phyloP scores from a whole-genome alignment of 345 rosid species.

The Balakata baccata region DNA sequence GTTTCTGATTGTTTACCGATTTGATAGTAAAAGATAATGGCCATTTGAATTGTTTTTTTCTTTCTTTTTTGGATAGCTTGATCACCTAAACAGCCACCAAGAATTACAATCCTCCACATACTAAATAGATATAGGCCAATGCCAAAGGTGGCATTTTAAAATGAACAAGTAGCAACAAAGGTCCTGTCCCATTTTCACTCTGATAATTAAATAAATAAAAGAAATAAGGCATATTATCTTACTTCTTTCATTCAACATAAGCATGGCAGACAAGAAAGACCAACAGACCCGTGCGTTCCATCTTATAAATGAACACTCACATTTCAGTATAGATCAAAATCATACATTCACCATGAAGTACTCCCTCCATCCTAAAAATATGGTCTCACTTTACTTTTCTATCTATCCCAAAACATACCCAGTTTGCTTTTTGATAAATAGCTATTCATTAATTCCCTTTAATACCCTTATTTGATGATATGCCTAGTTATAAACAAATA shows the following conservation, averaged over 20 bases:
- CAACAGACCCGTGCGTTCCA: neutral
- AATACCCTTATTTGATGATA: too few relatives aligned
- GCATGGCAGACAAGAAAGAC: neutral
- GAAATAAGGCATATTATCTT: neutral
- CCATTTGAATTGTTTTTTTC: neutral
- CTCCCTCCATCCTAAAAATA: too few relatives aligned
- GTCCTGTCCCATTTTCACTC: neutral
- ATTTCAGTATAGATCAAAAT: neutral
- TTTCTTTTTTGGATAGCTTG: neutral
- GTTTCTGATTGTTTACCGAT: neutral
- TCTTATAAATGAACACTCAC: neutral
- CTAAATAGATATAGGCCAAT: neutral
- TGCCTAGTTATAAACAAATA: too few relatives aligned
- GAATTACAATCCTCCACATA: neutral
- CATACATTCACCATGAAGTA: neutral
- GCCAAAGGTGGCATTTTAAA: neutral
- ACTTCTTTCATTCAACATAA: neutral
- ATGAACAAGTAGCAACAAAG: neutral
- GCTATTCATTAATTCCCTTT: too few relatives aligned
- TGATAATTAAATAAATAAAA: neutral
- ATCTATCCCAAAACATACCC: too few relatives aligned
- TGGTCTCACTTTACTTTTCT: too few relatives aligned
- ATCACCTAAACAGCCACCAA: conserved; percentile 5
- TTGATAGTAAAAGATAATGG: neutral
- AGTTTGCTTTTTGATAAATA: too few relatives aligned